phyloP scores from a whole-genome alignment of 352 stramenopile species.

The Globisporangium acanthophoron region DNA sequence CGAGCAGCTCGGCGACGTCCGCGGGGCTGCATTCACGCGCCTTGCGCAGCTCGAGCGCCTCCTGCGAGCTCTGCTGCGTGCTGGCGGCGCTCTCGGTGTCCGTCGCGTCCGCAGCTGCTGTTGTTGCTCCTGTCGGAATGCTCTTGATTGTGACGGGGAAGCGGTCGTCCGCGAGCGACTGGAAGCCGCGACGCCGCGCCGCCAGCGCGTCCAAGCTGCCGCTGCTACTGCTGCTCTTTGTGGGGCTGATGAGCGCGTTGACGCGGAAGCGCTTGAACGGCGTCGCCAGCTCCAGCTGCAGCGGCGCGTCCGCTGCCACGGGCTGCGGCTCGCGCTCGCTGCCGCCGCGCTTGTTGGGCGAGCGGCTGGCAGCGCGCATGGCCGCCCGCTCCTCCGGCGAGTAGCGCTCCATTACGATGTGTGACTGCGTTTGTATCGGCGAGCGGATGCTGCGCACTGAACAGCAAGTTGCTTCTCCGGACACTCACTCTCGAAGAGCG shows the following conservation, averaged over 20 bases:
- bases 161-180: constrained; percentile 9
- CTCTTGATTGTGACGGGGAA: background rate
- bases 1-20: constrained; percentile 10
- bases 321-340: background rate
- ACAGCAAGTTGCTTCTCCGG: constrained; percentile 11
- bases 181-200: background rate
- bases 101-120: background rate
- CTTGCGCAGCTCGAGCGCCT: background rate
- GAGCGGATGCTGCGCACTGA: background rate
- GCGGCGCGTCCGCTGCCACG: too few relatives aligned
- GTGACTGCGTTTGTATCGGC: background rate
- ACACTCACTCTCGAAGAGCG: background rate
- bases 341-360: constrained; percentile 12
- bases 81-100: constrained; percentile 1
- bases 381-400: constrained; percentile 2
- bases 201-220: background rate
- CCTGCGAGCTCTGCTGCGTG: constrained; percentile 6
- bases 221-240: background rate
- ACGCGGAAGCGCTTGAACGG: constrained; percentile 15
- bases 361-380: constrained; percentile 11
- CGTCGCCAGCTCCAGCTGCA: constrained; percentile 1
- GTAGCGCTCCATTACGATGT: constrained; percentile 7
- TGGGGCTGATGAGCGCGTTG: constrained; percentile 9
- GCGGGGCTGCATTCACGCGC: constrained; percentile 7
- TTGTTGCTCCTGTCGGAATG: background rate